Evolutionary conservation across 2,329 filamentous ascomycete genomes (phyloP).

Genomic region (Monilinia fructicola): DNA sequence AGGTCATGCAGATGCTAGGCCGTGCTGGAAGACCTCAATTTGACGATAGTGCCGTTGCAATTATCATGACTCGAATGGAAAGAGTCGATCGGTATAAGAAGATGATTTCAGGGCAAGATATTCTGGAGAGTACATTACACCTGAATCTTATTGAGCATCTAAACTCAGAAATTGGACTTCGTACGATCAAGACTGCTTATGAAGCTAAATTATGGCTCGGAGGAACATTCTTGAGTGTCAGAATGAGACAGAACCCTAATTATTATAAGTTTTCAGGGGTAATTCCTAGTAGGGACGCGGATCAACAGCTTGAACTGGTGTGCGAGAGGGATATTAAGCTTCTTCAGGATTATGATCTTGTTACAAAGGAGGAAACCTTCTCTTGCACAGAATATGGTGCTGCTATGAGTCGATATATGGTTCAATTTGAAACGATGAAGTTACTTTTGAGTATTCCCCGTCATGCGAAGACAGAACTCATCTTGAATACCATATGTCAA

Average conservation of each 20-base stretch:
- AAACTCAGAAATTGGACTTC: constrained; percentile 79
- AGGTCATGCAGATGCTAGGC: constrained; percentile 89
- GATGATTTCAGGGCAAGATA: constrained; percentile 70
- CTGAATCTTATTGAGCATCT: constrained; percentile 78
- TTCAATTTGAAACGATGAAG: constrained; percentile 79
- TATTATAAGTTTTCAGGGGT: constrained; percentile 67
- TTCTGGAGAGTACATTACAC: constrained; percentile 76
- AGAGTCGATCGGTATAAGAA: constrained; percentile 67
- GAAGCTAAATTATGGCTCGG: constrained; percentile 72
- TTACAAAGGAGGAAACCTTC: constrained; percentile 50
- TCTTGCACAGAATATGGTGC: constrained; percentile 70
- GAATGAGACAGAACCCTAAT: constrained; percentile 67
- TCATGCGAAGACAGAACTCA: constrained; percentile 61
- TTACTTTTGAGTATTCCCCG: constrained; percentile 61
- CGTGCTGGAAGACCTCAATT: constrained; percentile 83
- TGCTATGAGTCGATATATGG: constrained; percentile 80
- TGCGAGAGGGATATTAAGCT: constrained; percentile 67
- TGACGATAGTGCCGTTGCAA: constrained; percentile 70
- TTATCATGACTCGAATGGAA: constrained; percentile 73
- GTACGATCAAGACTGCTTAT: constrained; percentile 63
- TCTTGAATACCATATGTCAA: constrained; percentile 66
- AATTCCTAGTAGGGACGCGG: constrained; percentile 50
- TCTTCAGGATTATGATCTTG: constrained; percentile 60
- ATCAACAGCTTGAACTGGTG: constrained; percentile 67
- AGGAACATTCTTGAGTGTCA: constrained; percentile 75